Evolutionary conservation across 2,329 filamentous ascomycete species (phyloP).

Genomic region (Exophiala aquamarina): DNA sequence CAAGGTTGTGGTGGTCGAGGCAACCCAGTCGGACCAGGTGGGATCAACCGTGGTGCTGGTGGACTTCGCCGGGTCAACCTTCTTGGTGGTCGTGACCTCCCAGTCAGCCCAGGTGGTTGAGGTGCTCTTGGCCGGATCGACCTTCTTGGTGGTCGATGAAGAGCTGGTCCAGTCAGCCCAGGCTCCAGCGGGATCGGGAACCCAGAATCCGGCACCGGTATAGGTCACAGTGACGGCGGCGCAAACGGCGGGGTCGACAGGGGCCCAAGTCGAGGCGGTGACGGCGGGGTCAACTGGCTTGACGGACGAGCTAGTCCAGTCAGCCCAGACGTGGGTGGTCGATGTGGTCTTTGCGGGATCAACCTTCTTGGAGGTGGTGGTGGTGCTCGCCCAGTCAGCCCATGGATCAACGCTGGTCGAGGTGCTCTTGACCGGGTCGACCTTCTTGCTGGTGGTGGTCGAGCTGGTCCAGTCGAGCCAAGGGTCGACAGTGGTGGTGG

Average conservation of each 20-base stretch:
- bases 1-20: slow-evolving; percentile 9
- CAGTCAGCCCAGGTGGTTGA: slow-evolving; percentile 4
- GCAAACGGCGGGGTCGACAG: slow-evolving; percentile 3
- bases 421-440: not conserved
- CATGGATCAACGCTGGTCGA: not conserved
- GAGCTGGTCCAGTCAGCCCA: slow-evolving; percentile 12
- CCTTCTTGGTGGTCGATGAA: not conserved
- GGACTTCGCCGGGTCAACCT: not conserved
- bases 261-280: not conserved
- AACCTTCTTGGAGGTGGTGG: not conserved
- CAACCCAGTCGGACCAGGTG: slow-evolving; percentile 7
- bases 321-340: not conserved
- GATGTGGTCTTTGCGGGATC: not conserved
- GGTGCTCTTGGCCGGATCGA: not conserved
- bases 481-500: slow-evolving; percentile 1
- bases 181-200: slow-evolving; percentile 6
- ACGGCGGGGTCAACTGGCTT: not conserved
- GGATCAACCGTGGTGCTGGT: slow-evolving; percentile 1
- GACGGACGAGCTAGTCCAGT: not conserved
- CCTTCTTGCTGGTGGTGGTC: not conserved
- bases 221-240: slow-evolving; percentile 18
- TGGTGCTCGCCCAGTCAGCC: not conserved
- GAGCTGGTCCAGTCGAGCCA: slow-evolving; percentile 2
- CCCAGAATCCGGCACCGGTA: slow-evolving; percentile 12
- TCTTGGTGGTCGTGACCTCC: slow-evolving; percentile 4